These are phyloP conservation scores for Ocimum tenuiflorum DNA, from an alignment of 257 asterid genomes.

Conservation along the genomic window DNA sequence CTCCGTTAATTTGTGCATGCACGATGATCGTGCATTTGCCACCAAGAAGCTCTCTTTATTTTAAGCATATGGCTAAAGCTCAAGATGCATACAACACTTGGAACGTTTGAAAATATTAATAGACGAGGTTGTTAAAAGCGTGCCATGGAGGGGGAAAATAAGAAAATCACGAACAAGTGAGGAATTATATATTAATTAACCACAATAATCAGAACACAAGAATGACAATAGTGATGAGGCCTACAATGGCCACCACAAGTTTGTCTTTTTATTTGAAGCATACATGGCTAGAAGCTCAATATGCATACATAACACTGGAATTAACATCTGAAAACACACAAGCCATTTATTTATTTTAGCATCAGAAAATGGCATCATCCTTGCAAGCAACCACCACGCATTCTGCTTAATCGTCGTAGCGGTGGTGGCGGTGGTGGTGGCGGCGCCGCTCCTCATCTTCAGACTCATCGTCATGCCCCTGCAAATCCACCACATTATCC, in stretches of 20 bases:
- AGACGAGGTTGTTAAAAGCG: no score
- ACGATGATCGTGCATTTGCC: no score
- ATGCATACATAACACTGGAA: constrained; percentile 7
- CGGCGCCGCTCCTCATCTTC: constrained; percentile 27
- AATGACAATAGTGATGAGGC: constrained; percentile 2
- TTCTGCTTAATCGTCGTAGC: constrained; percentile 31
- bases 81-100: no score
- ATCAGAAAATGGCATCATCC: not conserved
- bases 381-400: not conserved
- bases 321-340: not conserved
- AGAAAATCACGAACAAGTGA: not conserved
- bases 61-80: no score
- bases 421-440: constrained; percentile 35
- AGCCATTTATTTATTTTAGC: constrained; percentile 13
- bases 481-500: not conserved
- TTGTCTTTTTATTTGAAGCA: constrained; percentile 21
- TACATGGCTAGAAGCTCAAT: no score
- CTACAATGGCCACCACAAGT: constrained; percentile 10
- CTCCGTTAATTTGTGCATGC: no score
- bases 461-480: constrained; percentile 33
- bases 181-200: not conserved
- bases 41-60: no score
- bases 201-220: not conserved
- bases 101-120: no score
- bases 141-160: no score